Evolutionary conservation across 106 monocot species (phyloP).

Genomic region (Narthecium ossifragum): DNA sequence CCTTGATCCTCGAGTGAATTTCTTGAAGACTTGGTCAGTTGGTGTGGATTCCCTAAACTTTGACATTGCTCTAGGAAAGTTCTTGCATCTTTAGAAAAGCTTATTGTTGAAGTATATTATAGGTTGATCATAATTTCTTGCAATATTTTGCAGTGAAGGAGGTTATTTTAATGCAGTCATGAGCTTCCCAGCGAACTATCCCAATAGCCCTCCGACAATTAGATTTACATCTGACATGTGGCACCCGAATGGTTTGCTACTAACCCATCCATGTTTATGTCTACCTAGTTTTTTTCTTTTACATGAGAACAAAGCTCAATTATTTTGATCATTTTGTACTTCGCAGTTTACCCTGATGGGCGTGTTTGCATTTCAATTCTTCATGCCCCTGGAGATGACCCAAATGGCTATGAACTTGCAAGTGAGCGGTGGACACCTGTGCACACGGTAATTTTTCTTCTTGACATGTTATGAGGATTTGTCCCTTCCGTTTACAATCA

Average conservation of each 20-base stretch:
- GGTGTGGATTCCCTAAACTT: too few species aligned
- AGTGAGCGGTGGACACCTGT: slow-evolving; percentile 95
- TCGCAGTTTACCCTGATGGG: slow-evolving; percentile 52
- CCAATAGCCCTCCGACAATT: slow-evolving; percentile 54
- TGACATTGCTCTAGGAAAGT: too few species aligned
- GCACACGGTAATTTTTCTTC: slow-evolving; percentile 30
- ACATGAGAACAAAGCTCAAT: background rate
- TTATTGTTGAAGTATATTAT: too few species aligned
- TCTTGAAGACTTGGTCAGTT: too few species aligned
- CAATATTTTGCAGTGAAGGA: slow-evolving; percentile 50
- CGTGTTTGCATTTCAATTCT: slow-evolving; percentile 94
- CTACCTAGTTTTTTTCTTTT: slow-evolving; percentile 14
- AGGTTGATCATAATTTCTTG: too few species aligned
- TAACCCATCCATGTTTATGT: slow-evolving; percentile 17
- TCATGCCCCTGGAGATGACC: slow-evolving; percentile 91
- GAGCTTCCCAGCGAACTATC: slow-evolving; percentile 65
- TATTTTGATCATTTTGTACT: slow-evolving; percentile 1
- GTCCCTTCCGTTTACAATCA: too few species aligned
- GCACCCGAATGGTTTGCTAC: slow-evolving; percentile 61
- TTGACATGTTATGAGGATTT: too few species aligned
- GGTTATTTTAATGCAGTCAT: slow-evolving; percentile 74
- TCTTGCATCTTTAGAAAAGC: too few species aligned
- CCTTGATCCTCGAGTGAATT: too few species aligned
- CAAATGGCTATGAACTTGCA: slow-evolving; percentile 94
- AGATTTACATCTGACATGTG: slow-evolving; percentile 75